Conservation (phyloP, 2,329 filamentous ascomycete species). For the Biscogniauxia marginata region DNA sequence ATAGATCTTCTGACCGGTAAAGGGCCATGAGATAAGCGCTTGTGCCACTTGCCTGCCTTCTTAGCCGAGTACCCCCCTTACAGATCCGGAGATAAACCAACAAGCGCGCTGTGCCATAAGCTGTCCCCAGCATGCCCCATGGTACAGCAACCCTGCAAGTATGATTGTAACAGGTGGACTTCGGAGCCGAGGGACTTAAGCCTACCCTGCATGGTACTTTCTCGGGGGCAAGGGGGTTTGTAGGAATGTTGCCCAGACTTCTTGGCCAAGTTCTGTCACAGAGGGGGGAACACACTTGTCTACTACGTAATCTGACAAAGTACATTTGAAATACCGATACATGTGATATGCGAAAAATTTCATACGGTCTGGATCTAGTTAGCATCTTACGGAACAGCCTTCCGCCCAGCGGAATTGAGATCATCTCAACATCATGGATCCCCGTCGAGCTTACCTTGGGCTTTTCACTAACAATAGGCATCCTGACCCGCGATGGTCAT, state of each 20-base stretch:
- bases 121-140: not conserved
- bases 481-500: not conserved
- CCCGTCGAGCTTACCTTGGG: not conserved
- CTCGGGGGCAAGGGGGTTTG: too few relatives aligned
- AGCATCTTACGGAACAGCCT: not conserved
- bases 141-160: not conserved
- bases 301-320: not conserved
- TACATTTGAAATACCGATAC: not conserved
- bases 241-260: not conserved
- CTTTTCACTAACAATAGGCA: not conserved
- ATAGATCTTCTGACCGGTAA: not conserved
- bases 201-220: not conserved
- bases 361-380: not conserved
- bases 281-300: too few relatives aligned
- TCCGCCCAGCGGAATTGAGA: not conserved
- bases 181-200: not conserved
- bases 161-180: not conserved
- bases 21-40: not conserved
- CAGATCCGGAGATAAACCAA: not conserved
- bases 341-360: not conserved
- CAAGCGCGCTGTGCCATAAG: not conserved
- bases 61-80: not conserved
- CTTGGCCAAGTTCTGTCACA: not conserved
- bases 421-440: not conserved
- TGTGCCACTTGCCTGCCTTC: not conserved